Evolutionary conservation across 208 protist species (phyloP).

Genomic region (Trypanosoma cruzi): DNA sequence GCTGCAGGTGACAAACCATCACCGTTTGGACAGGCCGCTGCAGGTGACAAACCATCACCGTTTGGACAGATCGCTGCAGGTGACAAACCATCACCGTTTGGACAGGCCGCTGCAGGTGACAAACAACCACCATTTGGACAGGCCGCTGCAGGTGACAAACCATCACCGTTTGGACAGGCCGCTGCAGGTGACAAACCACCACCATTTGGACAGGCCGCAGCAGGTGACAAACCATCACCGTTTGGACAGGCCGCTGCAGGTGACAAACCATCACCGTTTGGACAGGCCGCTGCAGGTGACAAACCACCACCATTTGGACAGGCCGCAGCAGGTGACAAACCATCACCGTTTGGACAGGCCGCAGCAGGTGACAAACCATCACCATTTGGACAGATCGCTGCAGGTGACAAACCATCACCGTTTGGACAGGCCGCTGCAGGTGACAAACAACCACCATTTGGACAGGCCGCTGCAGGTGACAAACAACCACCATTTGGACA

Average conservation of each 20-base stretch:
- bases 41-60: not conserved
- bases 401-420: not conserved
- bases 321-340: not conserved
- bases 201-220: not conserved
- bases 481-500: not conserved
- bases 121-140: not conserved
- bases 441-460: not conserved
- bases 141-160: not conserved
- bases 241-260: not conserved
- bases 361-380: not conserved
- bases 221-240: not conserved
- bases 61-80: not conserved
- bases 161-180: not conserved
- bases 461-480: not conserved
- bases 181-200: not conserved
- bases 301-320: not conserved
- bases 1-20: not conserved
- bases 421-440: not conserved
- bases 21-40: not conserved
- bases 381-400: not conserved
- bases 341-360: not conserved
- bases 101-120: not conserved
- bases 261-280: not conserved
- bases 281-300: not conserved
- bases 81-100: not conserved